Conservation (phyloP, 140 eudicot genomes). For the Ambrosia hybrid region DNA sequence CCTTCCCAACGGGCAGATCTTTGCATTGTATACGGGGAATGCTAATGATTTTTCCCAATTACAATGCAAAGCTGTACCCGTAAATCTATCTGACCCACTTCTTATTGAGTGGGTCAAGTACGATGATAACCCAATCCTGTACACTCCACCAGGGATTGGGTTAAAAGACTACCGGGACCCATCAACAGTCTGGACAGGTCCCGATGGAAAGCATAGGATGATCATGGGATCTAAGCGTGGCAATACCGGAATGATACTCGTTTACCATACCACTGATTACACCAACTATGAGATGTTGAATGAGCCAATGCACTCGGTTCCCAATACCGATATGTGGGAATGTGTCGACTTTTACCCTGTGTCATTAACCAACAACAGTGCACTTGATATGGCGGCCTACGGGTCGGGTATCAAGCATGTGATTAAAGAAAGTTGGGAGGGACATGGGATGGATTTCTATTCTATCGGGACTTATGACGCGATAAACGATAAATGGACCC, state of each 20-base stretch:
- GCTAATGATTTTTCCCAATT: constrained; percentile 40
- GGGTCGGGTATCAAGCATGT: constrained; percentile 57
- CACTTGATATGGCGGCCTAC: constrained; percentile 45
- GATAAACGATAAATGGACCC: constrained; percentile 43
- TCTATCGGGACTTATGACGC: constrained; percentile 57
- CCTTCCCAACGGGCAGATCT: constrained; percentile 48
- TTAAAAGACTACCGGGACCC: constrained; percentile 53
- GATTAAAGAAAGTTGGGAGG: constrained; percentile 57
- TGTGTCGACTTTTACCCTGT: constrained; percentile 62
- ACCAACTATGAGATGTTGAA: constrained; percentile 36
- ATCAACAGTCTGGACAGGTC: constrained; percentile 55
- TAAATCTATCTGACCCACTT: constrained; percentile 53
- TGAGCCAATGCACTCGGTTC: constrained; percentile 47
- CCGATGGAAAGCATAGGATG: constrained; percentile 49
- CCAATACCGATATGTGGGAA: constrained; percentile 68
- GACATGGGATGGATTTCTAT: constrained; percentile 45
- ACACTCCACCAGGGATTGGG: constrained; percentile 54
- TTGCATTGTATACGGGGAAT: constrained; percentile 57
- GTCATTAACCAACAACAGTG: constrained; percentile 37
- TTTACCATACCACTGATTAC: constrained; percentile 48
- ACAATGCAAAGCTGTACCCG: constrained; percentile 54
- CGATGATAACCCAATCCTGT: constrained; percentile 45
- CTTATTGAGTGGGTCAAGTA: constrained; percentile 60
- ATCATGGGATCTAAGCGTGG: constrained; percentile 47
- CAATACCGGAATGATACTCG: constrained; percentile 39